Conservation (phyloP, 148 eudicot genomes). For the Chenopodium quinoa region DNA sequence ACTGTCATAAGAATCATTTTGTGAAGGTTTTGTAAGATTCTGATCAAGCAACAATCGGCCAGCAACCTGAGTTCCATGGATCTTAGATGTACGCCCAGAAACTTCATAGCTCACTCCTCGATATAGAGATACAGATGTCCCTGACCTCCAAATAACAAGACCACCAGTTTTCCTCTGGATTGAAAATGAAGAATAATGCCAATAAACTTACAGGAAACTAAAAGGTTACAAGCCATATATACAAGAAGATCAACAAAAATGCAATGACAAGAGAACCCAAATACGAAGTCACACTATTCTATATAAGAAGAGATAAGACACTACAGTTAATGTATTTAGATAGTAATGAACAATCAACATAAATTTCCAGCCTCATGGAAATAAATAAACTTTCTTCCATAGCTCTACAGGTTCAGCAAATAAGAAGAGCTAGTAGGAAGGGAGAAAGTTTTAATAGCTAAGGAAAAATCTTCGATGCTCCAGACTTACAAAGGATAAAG, state of each 20-base stretch:
- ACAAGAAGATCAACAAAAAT: background rate
- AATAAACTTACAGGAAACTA: slow-evolving; percentile 21
- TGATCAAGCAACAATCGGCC: slow-evolving; percentile 26
- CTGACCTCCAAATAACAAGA: slow-evolving; percentile 96
- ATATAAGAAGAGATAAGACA: background rate
- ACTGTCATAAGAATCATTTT: slow-evolving; percentile 26
- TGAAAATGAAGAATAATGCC: slow-evolving; percentile 23
- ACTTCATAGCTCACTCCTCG: slow-evolving; percentile 76
- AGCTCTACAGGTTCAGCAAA: background rate
- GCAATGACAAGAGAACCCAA: background rate
- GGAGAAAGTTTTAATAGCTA: too few species aligned
- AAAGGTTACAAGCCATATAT: background rate
- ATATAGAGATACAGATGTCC: slow-evolving; percentile 74
- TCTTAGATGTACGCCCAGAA: slow-evolving; percentile 41
- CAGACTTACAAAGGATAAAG: too few species aligned
- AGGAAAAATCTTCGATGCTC: background rate
- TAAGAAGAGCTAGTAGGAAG: background rate
- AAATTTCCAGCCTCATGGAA: background rate
- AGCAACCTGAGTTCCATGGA: slow-evolving; percentile 27
- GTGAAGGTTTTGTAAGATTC: slow-evolving; percentile 23
- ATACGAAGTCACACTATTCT: background rate
- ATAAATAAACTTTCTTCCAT: background rate
- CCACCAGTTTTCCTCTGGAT: slow-evolving; percentile 94
- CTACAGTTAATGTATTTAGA: background rate
- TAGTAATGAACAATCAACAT: background rate